Evolutionary conservation across 345 rosid species (phyloP), one percentile per base, ranked within the genome.

Genomic region (Carallia brachiata): DNA sequence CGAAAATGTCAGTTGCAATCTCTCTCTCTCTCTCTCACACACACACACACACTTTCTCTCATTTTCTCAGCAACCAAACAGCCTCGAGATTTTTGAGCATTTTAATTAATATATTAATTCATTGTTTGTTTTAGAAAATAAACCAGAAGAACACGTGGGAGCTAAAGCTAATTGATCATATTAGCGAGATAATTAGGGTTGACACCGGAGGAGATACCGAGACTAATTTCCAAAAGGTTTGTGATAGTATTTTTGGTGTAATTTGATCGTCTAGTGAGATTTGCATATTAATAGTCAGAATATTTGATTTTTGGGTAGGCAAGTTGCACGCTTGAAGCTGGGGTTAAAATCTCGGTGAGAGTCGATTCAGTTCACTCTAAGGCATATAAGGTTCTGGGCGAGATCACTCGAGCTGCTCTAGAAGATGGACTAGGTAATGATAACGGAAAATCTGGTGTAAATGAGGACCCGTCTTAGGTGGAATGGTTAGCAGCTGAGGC

Each of bases 261-360:
- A 6, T 5, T 37, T 37, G 40, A 37, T 37, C 6, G 7, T 37
- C 40, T 37, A 1, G 4, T 6, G 40, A 37, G 40, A 37, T 37
- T 37, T 37, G 6, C 40, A 5, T 37, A 6, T 6, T 37, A 37
- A 5, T 5, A 7, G 40, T 37, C 40, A 5, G 40, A 37, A 69
- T 57, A 70, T 71, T 61, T 52, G 13, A n/a, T 37, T 5, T 5
- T 37, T 37, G 40, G 40, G 40, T 37, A 94, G 97, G 98, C 97
- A 23, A 91, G 97, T 81, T 94, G 97, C 83, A 91, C 96, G 5
- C 82, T 94, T 78, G 98, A 94, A 85, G 97, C 98, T 70, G 97
- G 98, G 55, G 95, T 94, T 61, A 91, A 91, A 84, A 94, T 94
- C 58, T 88, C 97, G 0, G 63, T 91, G 74, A 81, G 98, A 76